Evolutionary conservation across 2,329 filamentous ascomycete genomes (phyloP), one percentile per base, ranked within the genome.

Genomic region (Aspergillus vadensis): DNA sequence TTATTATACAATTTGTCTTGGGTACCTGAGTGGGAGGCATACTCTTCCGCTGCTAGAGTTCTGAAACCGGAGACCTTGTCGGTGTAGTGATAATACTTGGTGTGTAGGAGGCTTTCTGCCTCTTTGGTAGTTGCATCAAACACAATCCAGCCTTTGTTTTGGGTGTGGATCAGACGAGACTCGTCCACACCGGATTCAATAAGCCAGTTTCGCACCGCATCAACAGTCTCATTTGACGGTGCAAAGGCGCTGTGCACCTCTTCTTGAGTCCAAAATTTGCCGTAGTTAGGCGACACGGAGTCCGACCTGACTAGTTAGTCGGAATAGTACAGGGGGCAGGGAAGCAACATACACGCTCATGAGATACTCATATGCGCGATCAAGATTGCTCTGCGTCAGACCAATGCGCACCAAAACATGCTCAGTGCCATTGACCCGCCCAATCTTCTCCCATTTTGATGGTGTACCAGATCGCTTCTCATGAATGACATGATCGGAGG

Each of bases 21-120:
- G 5, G 4, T 1, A 17, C 1, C 4, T 2, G 5, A 14, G 2
- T 3, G 32, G 32, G 10, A 6, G 21, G 10, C 74, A 65, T 75
- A 81, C 63, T 75, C 69, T 62, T 78, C 72, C 58, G 77, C 79
- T 15, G 76, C 77, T 30, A 81, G 68, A 23, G 74, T 70, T 1
- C 69, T 66, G 27, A 68, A 65, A 10, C 74, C 72, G 12, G 67
- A 72, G 15, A 69, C 66, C 27, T 68, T 63, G 58, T 77, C 71
- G 5, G 72, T 70, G 63, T 77, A 79, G 17, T 77, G 55, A 48
- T 73, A 74, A 65, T 79, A 81, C 50, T 77, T 65, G 0, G 78
- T 74, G 32, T 70, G 69, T 5, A 81, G 67, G 27, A 81, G 64
- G 3, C 61, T 58, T 59, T 80, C 77, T 3, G 76, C 69, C 49